Evolutionary conservation across 2,329 filamentous ascomycete genomes (phyloP), one percentile per base, ranked within the genome.

Genomic region (Colletotrichum tamarilloi): DNA sequence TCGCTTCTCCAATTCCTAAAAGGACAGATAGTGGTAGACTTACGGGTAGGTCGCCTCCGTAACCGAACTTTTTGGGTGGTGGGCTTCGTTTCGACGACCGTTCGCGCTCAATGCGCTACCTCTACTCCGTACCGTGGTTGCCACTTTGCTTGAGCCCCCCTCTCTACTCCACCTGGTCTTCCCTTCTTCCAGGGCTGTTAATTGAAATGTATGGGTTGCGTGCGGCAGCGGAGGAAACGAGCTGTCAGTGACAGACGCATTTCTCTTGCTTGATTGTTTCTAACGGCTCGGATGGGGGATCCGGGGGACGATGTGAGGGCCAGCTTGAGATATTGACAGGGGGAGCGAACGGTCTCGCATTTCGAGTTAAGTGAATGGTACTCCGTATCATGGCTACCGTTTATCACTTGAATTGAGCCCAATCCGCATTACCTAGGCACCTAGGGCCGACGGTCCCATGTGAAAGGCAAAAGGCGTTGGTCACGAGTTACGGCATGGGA

Each of bases 71-170:
- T 49, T 42, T 42, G 2, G 14, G 38, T 19, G 42, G 42, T 49
- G 62, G 35, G 69, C 38, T 73, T 73, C 57, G 70, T 73, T 73
- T 73, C 59, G 70, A 69, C 66, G 58, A 64, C 66, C 70, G 55
- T 60, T 68, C 59, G 52, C 42, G 24, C 30, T 69, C 26, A 73
- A 73, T 70, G 70, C 68, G 57, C 49, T 55, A 26, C 19, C 49
- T 49, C 58, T 58, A 64, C n/a, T n/a, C n/a, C n/a, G n/a, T n/a
- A n/a, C 63, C 30, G 65, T 11, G 58, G 30, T 24, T 58, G 58
- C 55, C 59, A 46, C 42, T 52, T 60, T 64, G 12, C 52, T 30
- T 30, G 19, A 49, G 19, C 19, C 7, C 16, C 19, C 11, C 11
- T 30, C 32, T 35, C 19, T 49, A 42, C 42, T 49, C 42, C 42